A percentile compares a stretch with the other conserved stretches of the same genome.
These are phyloP conservation scores for Monotropa hypopitys DNA, from an alignment of 179 eudicot species.

Conservation along the genomic window DNA sequence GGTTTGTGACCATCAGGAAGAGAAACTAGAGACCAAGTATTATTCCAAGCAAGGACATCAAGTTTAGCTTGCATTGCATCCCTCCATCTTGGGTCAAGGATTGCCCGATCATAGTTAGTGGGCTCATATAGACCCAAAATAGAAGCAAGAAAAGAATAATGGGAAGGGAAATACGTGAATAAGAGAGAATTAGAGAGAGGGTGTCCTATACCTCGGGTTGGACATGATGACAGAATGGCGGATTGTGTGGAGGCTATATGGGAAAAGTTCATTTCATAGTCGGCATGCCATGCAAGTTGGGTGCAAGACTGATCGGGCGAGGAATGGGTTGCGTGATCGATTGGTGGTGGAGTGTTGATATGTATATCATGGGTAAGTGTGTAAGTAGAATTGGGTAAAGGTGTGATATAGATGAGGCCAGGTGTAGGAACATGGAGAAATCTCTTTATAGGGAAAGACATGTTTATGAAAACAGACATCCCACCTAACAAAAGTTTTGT, in stretches of 20 bases:
- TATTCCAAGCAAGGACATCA: background rate
- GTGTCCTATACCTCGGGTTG: background rate
- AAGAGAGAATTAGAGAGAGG: background rate
- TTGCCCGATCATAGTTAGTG: background rate
- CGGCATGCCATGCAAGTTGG: background rate
- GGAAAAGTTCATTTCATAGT: background rate
- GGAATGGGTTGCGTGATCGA: no score
- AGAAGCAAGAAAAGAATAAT: background rate
- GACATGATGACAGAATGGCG: background rate
- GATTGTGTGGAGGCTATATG: background rate
- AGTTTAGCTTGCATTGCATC: background rate
- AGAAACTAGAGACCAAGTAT: background rate
- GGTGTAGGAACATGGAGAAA: no score
- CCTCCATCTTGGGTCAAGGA: background rate
- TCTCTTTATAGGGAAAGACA: background rate
- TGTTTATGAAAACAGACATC: constrained; percentile 8
- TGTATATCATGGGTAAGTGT: no score
- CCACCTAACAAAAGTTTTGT: background rate
- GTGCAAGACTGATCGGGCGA: background rate
- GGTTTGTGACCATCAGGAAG: background rate
- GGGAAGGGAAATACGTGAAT: background rate
- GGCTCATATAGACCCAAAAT: background rate
- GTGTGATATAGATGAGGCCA: no score
- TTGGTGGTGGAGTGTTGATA: no score
- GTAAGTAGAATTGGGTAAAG: no score